Conservation (phyloP, 1,284 basidiomycete genomes). For the Trichosporon faecale region DNA sequence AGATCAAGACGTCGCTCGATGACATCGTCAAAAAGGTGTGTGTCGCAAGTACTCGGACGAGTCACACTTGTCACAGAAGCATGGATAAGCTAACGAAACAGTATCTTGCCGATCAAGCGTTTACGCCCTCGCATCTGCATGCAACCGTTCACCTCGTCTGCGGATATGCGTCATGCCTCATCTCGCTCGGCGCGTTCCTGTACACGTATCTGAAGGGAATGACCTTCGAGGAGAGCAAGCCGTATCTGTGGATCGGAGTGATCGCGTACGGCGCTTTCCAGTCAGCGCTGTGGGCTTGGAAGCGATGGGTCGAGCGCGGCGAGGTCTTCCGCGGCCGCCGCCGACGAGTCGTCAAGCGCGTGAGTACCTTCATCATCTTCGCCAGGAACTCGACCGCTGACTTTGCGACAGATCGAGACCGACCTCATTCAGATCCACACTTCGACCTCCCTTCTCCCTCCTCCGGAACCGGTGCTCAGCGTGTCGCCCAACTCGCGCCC, state of each 20-base stretch:
- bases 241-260: slow-evolving; percentile 71
- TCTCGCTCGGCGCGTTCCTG: slow-evolving; percentile 72
- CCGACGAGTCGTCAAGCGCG: slow-evolving; percentile 49
- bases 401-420: slow-evolving; percentile 45
- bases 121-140: slow-evolving; percentile 78
- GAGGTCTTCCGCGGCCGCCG: slow-evolving; percentile 50
- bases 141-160: slow-evolving; percentile 78
- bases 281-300: slow-evolving; percentile 45
- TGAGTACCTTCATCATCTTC: slow-evolving; percentile 27
- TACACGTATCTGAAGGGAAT: slow-evolving; percentile 68
- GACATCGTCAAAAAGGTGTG: slow-evolving; percentile 83
- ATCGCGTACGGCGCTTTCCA: slow-evolving; percentile 52
- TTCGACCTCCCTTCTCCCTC: slow-evolving; percentile 37
- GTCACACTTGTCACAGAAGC: background rate
- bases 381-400: background rate
- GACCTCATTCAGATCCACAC: slow-evolving; percentile 45
- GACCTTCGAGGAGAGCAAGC: slow-evolving; percentile 81
- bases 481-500: slow-evolving; percentile 47
- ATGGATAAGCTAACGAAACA: slow-evolving; percentile 43
- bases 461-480: slow-evolving; percentile 32
- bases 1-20: slow-evolving; percentile 86
- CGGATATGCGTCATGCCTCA: slow-evolving; percentile 76
- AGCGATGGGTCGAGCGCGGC: slow-evolving; percentile 47
- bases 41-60: slow-evolving; percentile 24
- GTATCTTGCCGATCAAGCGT: slow-evolving; percentile 74